Base-by-base conservation (phyloP, 2,329 filamentous ascomycete species). In the Penicillium sp. region DNA sequence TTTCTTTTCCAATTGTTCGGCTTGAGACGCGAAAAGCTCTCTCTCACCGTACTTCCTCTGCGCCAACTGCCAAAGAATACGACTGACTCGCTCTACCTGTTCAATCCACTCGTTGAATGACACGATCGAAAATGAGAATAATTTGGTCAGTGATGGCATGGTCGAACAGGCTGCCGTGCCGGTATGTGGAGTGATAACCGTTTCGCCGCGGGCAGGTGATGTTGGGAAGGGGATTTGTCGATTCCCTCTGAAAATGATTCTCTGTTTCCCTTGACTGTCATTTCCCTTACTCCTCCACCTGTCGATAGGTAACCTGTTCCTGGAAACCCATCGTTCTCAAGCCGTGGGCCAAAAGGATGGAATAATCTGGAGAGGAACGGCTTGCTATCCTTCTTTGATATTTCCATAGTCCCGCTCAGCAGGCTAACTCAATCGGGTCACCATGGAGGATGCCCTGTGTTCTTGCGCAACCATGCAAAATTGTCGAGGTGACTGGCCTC, bases 1-100 rank as follows among this genome's bases (percentile, higher is more conserved):
- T 67, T 68, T 60, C 54, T 39, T 59, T 60, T 58, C 64, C 64
- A 66, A 59, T 66, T 58, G 60, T 64, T 54, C 58, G 19, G 33
- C n/a, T 35, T 37, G 35, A 50, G 35, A 10, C n/a, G 35, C 18
- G 31, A 27, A 31, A 39, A 31, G 14, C 27, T n/a, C 11, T 14
- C 18, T 39, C 35, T 51, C 49, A 51, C 49, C 49, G 49, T 31
- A 40, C 24, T 51, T 51, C 22, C 35, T 31, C 22, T 5, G 43
- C 14, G 19, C 31, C 46, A 49, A 49, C 33, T n/a, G 33, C 46
- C 46, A 49, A 35, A 49, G 2, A 2, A 46, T 46, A 7, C 43
- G n/a, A 49, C 46, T 9, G 31, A 33, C 6, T 27, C 16, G 7
- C 3, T 10, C 18, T 51, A 11, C 35, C 31, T n/a, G n/a, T 7